Evolutionary conservation across 306 rosid species (phyloP).

Genomic region (Purshia tridentata): DNA sequence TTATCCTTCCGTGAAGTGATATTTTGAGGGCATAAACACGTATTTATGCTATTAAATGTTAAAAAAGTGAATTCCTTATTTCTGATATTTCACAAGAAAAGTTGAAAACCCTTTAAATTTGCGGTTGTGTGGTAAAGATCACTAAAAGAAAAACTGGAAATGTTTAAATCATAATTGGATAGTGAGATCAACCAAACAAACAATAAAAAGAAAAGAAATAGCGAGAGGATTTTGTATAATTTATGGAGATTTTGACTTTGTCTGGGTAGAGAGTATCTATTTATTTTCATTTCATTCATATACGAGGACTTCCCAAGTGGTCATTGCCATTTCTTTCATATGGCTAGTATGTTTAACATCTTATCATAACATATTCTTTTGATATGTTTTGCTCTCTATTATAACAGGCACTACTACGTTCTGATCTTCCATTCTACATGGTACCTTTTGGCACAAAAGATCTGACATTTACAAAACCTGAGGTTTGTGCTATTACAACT

Average conservation of each 20-base stretch:
- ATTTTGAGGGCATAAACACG: neutral
- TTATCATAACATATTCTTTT: neutral
- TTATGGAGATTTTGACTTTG: neutral
- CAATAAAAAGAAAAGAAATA: neutral
- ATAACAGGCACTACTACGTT: conserved; percentile 78
- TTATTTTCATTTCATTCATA: neutral
- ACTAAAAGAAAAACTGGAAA: too few relatives aligned
- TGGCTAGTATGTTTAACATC: neutral
- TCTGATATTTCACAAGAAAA: neutral
- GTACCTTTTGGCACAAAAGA: conserved; percentile 68
- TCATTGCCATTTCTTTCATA: conserved; percentile 5
- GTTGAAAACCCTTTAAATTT: neutral
- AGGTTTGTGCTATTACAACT: conserved; percentile 54
- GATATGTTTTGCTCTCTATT: neutral
- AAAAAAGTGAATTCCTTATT: neutral
- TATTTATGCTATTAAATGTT: neutral
- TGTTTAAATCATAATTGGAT: too few relatives aligned
- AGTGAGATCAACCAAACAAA: too few relatives aligned
- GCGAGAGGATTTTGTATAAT: neutral
- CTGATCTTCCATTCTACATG: conserved; percentile 92
- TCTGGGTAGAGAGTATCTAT: neutral
- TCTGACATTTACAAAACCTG: conserved; percentile 68
- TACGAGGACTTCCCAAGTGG: too few relatives aligned
- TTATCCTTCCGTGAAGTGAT: neutral
- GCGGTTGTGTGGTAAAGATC: neutral